Percentiles rank a stretch among this genome's conserved stretches.
Conservation (phyloP, 2,329 filamentous ascomycete genomes). For the Diatrype stigma region DNA sequence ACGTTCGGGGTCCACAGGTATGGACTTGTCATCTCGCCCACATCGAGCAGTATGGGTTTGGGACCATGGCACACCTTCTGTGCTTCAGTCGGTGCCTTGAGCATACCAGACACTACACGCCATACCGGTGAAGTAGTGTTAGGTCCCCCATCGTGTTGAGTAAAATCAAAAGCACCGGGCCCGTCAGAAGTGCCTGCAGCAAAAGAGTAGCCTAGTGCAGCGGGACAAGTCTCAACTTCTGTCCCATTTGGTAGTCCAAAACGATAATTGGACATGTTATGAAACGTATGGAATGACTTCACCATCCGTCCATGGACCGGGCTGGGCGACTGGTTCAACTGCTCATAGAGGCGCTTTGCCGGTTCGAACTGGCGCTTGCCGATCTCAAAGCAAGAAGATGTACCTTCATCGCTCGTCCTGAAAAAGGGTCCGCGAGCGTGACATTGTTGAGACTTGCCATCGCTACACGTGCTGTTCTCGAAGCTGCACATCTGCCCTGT, state of each 20-base stretch:
- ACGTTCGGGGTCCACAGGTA: conserved; percentile 91
- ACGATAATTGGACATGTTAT: conserved; percentile 71
- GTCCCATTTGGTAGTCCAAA: conserved; percentile 73
- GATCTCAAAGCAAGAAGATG: conserved; percentile 71
- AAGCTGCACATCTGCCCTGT: conserved; percentile 67
- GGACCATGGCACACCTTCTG: conserved; percentile 73
- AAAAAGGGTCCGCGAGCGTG: conserved; percentile 72
- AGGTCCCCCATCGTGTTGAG: conserved; percentile 75
- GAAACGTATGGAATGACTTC: conserved; percentile 79
- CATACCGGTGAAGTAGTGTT: conserved; percentile 67
- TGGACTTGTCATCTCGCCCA: conserved; percentile 72
- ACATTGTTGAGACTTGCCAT: conserved; percentile 65
- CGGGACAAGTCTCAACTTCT: conserved; percentile 71
- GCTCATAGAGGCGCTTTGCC: conserved; percentile 43
- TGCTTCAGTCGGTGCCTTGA: conserved; percentile 65
- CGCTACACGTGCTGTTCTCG: conserved; percentile 77
- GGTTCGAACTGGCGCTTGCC: conserved; percentile 64
- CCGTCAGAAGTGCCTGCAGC: conserved; percentile 90
- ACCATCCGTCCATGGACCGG: conserved; percentile 62
- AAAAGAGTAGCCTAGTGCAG: conserved; percentile 86
- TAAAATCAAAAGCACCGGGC: conserved; percentile 89
- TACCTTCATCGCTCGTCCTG: conserved; percentile 63
- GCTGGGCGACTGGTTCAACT: conserved; percentile 41
- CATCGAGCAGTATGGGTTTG: conserved; percentile 84
- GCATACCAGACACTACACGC: conserved; percentile 66